Conservation (phyloP, 345 rosid species). For the Clausena lansium region DNA sequence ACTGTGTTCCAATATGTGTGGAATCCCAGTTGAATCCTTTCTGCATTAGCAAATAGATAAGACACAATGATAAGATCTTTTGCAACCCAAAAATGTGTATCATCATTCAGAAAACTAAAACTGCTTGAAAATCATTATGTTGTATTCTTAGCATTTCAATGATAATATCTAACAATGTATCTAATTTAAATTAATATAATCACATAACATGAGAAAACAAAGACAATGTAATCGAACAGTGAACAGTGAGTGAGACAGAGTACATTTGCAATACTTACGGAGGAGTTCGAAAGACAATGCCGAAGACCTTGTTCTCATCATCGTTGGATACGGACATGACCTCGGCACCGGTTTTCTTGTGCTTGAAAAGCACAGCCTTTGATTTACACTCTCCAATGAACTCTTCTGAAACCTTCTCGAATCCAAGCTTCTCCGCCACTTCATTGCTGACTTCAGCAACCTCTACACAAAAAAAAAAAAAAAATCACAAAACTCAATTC, state of each 20-base stretch:
- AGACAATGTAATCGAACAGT: not conserved
- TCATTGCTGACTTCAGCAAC: slow-evolving; percentile 47
- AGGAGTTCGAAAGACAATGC: slow-evolving; percentile 84
- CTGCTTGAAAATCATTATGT: not conserved
- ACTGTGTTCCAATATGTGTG: slow-evolving; percentile 96
- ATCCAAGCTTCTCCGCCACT: slow-evolving; percentile 74
- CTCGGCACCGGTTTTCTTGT: slow-evolving; percentile 90
- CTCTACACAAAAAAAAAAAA: slow-evolving; percentile 36
- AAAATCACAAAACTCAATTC: slow-evolving; percentile 5
- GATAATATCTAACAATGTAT: not conserved
- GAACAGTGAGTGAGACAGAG: too few relatives aligned
- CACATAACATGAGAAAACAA: not conserved
- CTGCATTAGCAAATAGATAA: slow-evolving; percentile 45
- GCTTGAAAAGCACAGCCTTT: slow-evolving; percentile 72
- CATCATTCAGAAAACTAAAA: not conserved
- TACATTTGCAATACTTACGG: slow-evolving; percentile 51
- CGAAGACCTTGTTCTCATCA: slow-evolving; percentile 88
- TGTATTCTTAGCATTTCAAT: not conserved
- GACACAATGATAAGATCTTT: not conserved
- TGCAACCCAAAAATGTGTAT: not conserved
- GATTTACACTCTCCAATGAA: slow-evolving; percentile 93
- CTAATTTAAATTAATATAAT: not conserved
- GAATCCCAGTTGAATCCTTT: slow-evolving; percentile 95
- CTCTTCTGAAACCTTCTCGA: slow-evolving; percentile 80
- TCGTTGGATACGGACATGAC: slow-evolving; percentile 89